Evolutionary conservation across 176 grass and related monocot genomes (phyloP).

Genomic region (Musa acuminata): DNA sequence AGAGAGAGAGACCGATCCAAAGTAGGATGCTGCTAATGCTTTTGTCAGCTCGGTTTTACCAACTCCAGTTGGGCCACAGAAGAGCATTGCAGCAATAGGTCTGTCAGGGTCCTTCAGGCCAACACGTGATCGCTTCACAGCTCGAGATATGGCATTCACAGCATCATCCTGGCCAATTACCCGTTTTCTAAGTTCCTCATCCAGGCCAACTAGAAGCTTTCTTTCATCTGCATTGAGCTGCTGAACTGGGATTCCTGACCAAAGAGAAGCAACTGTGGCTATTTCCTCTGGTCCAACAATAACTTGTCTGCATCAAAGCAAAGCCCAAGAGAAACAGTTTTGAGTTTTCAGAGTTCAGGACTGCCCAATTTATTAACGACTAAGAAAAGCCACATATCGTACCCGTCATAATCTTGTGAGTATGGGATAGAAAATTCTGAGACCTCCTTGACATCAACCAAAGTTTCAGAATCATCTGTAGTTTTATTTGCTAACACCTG

Average conservation of each 20-base stretch:
- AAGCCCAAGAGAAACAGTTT: slow-evolving; percentile 7
- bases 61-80: slow-evolving; percentile 92
- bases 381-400: slow-evolving; percentile 26
- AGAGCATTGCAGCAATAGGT: slow-evolving; percentile 83
- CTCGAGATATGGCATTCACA: slow-evolving; percentile 68
- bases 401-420: slow-evolving; percentile 40
- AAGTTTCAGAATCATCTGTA: slow-evolving; percentile 32
- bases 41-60: slow-evolving; percentile 91
- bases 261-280: slow-evolving; percentile 74
- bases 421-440: slow-evolving; percentile 20
- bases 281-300: slow-evolving; percentile 84
- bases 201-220: slow-evolving; percentile 65
- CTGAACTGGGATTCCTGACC: slow-evolving; percentile 91
- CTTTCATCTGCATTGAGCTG: slow-evolving; percentile 76
- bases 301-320: slow-evolving; percentile 34
- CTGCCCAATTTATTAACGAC: neutral
- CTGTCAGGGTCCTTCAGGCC: slow-evolving; percentile 79
- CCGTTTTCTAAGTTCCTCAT: slow-evolving; percentile 69
- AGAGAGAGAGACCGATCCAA: slow-evolving; percentile 56
- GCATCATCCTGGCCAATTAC: slow-evolving; percentile 97
- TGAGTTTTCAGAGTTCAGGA: neutral
- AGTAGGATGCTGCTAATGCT: slow-evolving; percentile 75
- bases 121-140: slow-evolving; percentile 78
- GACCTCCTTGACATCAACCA: slow-evolving; percentile 22
- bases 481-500: slow-evolving; percentile 70